Base-by-base conservation (phyloP, 805 yeast genomes). In the Jamesozyma hellenica region DNA sequence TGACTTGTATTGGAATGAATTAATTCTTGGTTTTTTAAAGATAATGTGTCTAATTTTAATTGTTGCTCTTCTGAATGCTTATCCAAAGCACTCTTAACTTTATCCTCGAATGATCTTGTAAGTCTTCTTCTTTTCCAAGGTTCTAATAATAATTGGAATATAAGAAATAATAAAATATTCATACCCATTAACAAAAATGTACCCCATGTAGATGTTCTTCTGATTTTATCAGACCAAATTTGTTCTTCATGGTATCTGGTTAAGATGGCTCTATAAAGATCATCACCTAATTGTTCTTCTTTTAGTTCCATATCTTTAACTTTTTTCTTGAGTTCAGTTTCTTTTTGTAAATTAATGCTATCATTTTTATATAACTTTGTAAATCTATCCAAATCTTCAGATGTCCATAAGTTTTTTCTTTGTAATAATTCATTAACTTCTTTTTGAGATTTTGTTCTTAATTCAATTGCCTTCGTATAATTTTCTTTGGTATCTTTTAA, bases 151-250 rank as follows among this genome's bases (percentile, higher is more conserved):
- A 92, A 66, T 48, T 94, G 95, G 14, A 94, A 92, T 6, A 83
- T 66, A 3, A 87, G 53, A 47, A 92, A 87, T 21, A 94, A 60
- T 8, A 82, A 38, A 19, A 90, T 71, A 63, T 92, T 92, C 46
- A 86, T 72, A 1, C 86, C 92, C 94, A 88, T 86, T 32, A 92
- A 68, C 4, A 79, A 65, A 71, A 92, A 77, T 0, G 99, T 92
- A 2, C 97, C 98, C 94, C 96, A 92, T 0, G 97, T 88, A 5
- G 95, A 84, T 4, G 94, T 86, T 48, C 88, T 74, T 44, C 98
- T 69, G 43, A 92, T 92, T 60, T 88, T 88, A 62, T 92, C 98
- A 2, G 96, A 85, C 97, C 98, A 92, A 7, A 92, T 77, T 60
- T 92, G 97, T 54, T 92, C 99, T 58, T 92, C 97, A 46, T 90